A percentile compares a stretch with the other conserved stretches of the same genome.
phyloP scores from a whole-genome alignment of 2,329 filamentous ascomycete species.

The Septoria petroselini region DNA sequence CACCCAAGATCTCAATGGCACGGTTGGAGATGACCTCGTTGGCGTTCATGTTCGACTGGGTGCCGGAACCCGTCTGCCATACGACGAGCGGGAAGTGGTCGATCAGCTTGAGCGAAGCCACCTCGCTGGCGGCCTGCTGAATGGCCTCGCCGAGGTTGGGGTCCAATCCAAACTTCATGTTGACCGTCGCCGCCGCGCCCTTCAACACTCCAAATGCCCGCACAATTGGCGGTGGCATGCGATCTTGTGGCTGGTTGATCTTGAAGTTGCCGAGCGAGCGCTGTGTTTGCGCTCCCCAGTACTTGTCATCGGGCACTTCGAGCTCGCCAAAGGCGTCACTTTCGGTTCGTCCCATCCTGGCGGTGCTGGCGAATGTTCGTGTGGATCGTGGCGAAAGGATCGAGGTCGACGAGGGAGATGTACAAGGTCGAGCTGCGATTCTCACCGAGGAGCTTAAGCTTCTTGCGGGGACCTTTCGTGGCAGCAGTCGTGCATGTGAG shows the following conservation, averaged over 20 bases:
- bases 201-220: conserved; percentile 96
- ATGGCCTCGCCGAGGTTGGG: conserved; percentile 87
- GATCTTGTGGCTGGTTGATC: conserved; percentile 98
- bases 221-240: conserved; percentile 91
- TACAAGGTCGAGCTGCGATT: conserved; percentile 9
- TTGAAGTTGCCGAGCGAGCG: conserved; percentile 95
- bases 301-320: conserved; percentile 85
- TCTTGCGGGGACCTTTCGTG: conserved; percentile 20
- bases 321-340: conserved; percentile 98
- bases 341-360: conserved; percentile 62
- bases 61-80: conserved; percentile 98
- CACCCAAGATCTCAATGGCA: conserved; percentile 94
- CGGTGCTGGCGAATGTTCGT: conserved; percentile 35
- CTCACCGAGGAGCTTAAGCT: conserved; percentile 14
- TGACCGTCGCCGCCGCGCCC: conserved; percentile 91
- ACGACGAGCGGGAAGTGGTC: conserved; percentile 98
- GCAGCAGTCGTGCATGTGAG: conserved; percentile 14
- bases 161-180: conserved; percentile 91
- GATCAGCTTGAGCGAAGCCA: conserved; percentile 86
- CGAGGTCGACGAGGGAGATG: conserved; percentile 4
- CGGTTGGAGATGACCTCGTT: conserved; percentile 99
- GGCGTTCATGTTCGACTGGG: conserved; percentile 99
- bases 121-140: conserved; percentile 88
- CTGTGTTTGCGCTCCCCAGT: conserved; percentile 98
- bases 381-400: conserved; percentile 9